Base-by-base conservation (phyloP, 495 filamentous ascomycete genomes). In the Penicillium argentinense region DNA sequence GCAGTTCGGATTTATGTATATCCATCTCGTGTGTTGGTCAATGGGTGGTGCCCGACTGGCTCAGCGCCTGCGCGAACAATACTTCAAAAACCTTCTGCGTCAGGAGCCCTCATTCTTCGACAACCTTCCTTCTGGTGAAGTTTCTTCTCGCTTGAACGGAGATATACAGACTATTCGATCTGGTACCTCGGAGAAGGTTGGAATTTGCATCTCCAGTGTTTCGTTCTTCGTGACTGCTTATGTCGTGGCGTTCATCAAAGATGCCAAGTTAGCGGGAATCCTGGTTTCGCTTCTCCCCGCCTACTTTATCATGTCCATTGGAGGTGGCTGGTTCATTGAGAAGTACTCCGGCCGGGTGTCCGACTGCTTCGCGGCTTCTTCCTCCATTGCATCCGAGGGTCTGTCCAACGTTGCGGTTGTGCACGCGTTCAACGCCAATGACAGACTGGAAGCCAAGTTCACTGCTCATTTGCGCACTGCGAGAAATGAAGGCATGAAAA, bases 111-210 rank as follows among this genome's bases (percentile, higher is more conserved):
- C 77, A 0, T 84, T 74, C 56, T 85, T 84, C 46, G 83, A 86
- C 42, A 58, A 60, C 5, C 50, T 71, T 1, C 71, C 77, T 0
- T 63, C 77, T 0, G 76, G 79, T 1, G 80, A 86, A 63, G 76
- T 83, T 4, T 71, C 80, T 3, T 76, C 77, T 5, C 68, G 79
- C 17, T 63, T 87, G 9, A 81, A 66, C 9, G 68, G 66, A 21
- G 81, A 87, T 41, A 78, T 83, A 14, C 70, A 76, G 25, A 67
- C 72, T 9, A 76, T 86, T 28, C 79, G 74, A 23, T 72, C 72
- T 1, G 83, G 83, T 27, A 84, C 81, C 5, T 78, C 77, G 0
- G 81, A 87, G 59, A 87, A 87, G 54, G 81, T 84, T 8, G 81
- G 81, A 21, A 71, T 84, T 0, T 74, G 71, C 36, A 62, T 85